These are phyloP conservation scores for Botryosphaeria agaves DNA, from an alignment of 2,329 filamentous ascomycete genomes.

Conservation along the genomic window DNA sequence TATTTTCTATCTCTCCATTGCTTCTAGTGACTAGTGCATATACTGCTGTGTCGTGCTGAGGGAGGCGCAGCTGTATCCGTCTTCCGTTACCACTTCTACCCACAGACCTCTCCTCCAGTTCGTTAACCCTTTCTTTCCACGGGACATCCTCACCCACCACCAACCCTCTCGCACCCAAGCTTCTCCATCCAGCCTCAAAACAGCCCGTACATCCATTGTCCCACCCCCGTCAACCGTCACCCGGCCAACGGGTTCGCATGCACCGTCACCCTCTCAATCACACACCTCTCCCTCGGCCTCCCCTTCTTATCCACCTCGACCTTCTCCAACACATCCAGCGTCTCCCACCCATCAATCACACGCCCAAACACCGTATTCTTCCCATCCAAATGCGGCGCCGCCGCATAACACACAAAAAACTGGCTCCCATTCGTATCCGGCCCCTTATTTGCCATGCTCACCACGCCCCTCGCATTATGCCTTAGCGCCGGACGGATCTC, in stretches of 20 bases:
- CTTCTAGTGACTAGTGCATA: too few species aligned
- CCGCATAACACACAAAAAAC: constrained; percentile 66
- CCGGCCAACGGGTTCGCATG: constrained; percentile 66
- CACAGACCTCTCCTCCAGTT: too few species aligned
- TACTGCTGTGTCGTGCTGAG: too few species aligned
- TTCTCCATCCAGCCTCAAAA: too few species aligned
- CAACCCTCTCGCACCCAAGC: too few species aligned
- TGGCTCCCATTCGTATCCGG: constrained; percentile 59
- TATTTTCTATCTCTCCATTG: too few species aligned
- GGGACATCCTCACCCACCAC: too few species aligned
- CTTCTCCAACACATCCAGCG: constrained; percentile 53
- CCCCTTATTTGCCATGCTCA: constrained; percentile 68
- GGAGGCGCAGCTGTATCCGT: too few species aligned
- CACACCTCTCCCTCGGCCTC: constrained; percentile 47
- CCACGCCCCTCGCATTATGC: constrained; percentile 50
- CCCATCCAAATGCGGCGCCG: constrained; percentile 65
- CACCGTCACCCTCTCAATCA: constrained; percentile 52
- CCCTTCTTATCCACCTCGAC: constrained; percentile 64
- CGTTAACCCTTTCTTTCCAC: too few species aligned
- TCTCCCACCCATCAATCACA: constrained; percentile 40
- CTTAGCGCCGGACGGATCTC: constrained; percentile 56
- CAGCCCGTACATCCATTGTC: too few species aligned
- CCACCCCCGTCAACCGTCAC: constrained; percentile 14
- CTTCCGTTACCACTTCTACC: too few species aligned
- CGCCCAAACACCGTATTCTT: constrained; percentile 74